Evolutionary conservation across 768 basidiomycete genomes (phyloP).

Genomic region (Chalciporus pseudorubinellus): DNA sequence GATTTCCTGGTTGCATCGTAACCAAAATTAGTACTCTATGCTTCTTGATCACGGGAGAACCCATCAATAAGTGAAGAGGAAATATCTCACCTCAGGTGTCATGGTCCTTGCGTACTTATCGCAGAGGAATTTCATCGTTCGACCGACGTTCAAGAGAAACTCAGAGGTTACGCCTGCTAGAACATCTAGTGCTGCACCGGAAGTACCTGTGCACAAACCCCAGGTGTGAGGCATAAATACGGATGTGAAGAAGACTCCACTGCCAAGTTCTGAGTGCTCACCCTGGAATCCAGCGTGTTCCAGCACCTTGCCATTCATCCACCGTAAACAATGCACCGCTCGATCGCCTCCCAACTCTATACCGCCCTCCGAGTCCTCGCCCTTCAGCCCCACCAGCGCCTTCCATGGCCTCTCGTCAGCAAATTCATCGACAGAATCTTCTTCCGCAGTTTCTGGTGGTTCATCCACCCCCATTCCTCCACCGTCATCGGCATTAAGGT

Average conservation of each 20-base stretch:
- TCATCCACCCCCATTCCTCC: slow-evolving; percentile 36
- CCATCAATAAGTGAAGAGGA: background rate
- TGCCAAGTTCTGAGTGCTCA: slow-evolving; percentile 33
- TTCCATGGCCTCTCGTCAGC: slow-evolving; percentile 66
- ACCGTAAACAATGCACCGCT: slow-evolving; percentile 63
- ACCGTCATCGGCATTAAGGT: slow-evolving; percentile 34
- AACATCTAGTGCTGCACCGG: slow-evolving; percentile 74
- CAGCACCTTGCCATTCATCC: slow-evolving; percentile 73
- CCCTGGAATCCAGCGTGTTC: slow-evolving; percentile 95
- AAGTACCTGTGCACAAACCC: slow-evolving; percentile 51
- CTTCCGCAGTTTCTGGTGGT: slow-evolving; percentile 33
- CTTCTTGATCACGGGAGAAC: background rate
- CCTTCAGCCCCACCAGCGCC: slow-evolving; percentile 20
- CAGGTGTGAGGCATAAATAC: background rate
- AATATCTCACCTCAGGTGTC: slow-evolving; percentile 71
- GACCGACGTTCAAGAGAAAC: slow-evolving; percentile 82
- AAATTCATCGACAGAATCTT: slow-evolving; percentile 26
- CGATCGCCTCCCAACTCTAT: slow-evolving; percentile 60
- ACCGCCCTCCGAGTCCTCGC: slow-evolving; percentile 14
- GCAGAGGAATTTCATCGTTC: slow-evolving; percentile 75
- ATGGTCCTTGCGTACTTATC: slow-evolving; percentile 81
- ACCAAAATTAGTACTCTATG: slow-evolving; percentile 7
- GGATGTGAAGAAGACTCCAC: background rate
- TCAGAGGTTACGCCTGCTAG: slow-evolving; percentile 74
- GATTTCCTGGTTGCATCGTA: slow-evolving; percentile 66